phyloP scores from a whole-genome alignment of 768 basidiomycete genomes.

The Hericium coralloides region DNA sequence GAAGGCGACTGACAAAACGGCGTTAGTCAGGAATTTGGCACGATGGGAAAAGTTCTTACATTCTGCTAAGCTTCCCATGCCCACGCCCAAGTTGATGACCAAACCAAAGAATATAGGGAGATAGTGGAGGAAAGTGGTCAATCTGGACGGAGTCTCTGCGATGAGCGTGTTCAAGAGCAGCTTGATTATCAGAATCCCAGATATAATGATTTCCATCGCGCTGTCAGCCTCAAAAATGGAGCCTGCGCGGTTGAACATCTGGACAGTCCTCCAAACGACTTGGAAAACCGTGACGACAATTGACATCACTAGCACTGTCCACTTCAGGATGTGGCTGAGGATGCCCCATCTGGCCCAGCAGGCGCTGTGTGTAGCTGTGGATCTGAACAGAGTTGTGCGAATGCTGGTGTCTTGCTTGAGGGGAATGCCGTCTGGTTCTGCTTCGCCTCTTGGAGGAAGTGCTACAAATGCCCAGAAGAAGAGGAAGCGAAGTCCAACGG shows the following conservation, averaged over 20 bases:
- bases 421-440: conserved; percentile 10
- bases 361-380: conserved; percentile 37
- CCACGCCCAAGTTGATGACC: conserved; percentile 41
- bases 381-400: conserved; percentile 6
- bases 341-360: conserved; percentile 61
- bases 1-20: conserved; percentile 42
- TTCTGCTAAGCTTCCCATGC: conserved; percentile 42
- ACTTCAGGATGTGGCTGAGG: conserved; percentile 44
- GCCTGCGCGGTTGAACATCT: conserved; percentile 28
- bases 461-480: conserved; percentile 65
- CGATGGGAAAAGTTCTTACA: conserved; percentile 37
- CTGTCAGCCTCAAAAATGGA: conserved; percentile 49
- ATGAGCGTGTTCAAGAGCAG: conserved; percentile 48
- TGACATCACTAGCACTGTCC: conserved; percentile 35
- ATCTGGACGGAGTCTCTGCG: conserved; percentile 30
- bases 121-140: conserved; percentile 38
- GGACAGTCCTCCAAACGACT: conserved; percentile 49
- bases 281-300: conserved; percentile 47
- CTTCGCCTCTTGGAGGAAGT: conserved; percentile 42
- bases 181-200: conserved; percentile 53
- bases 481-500: conserved; percentile 49
- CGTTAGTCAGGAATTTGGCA: neutral
- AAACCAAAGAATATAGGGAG: conserved; percentile 43
- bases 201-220: conserved; percentile 48
- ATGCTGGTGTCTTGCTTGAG: conserved; percentile 10